Evolutionary conservation across 768 basidiomycete species (phyloP), one percentile per base, ranked within the genome.

Genomic region (Hydnum rufescens): DNA sequence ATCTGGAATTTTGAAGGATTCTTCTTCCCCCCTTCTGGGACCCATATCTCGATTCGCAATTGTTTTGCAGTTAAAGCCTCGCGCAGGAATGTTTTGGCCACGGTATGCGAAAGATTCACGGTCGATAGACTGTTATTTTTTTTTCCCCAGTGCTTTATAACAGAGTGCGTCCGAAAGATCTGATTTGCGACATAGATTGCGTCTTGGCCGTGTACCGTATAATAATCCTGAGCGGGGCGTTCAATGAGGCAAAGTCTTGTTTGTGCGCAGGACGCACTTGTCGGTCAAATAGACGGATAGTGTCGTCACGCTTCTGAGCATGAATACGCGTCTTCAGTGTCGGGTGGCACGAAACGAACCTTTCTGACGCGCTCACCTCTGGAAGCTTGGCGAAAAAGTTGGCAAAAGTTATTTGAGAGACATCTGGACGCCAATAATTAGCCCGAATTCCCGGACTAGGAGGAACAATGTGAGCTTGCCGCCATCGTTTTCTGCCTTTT

Each of bases 21-120:
- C 54, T 82, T 85, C 64, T 86, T 89, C 2, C 77, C 78, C 54
- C 79, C 76, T 58, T 84, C 81, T 1, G 82, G 75, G 6, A 65
- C 70, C 80, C 87, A 93, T 46, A 99, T 93, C 64, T 99, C 90
- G 3, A 97, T 75, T 44, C 84, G 74, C 55, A 99, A 74, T 66
- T 97, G 93, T 64, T 78, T 85, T 29, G 74, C 69, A 3, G 95
- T 97, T 54, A 99, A 63, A 0, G 88, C 89, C 47, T 97, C 93
- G 28, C 95, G 69, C 43, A 99, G 66, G 55, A 95, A 78, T 32
- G 71, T 71, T 58, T 85, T 82, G 0, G 90, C 90, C 18, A 88
- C 76, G 16, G 74, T 75, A 53, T 71, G 66, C 61, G 77, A 85
- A 52, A 99, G 70, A 0, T 74, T 76, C 48, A 95, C 88, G 51